Evolutionary conservation across 371 early-diverging fungal species (phyloP), one percentile per base, ranked within the genome.

Genomic region (Entomophthora muscae): DNA sequence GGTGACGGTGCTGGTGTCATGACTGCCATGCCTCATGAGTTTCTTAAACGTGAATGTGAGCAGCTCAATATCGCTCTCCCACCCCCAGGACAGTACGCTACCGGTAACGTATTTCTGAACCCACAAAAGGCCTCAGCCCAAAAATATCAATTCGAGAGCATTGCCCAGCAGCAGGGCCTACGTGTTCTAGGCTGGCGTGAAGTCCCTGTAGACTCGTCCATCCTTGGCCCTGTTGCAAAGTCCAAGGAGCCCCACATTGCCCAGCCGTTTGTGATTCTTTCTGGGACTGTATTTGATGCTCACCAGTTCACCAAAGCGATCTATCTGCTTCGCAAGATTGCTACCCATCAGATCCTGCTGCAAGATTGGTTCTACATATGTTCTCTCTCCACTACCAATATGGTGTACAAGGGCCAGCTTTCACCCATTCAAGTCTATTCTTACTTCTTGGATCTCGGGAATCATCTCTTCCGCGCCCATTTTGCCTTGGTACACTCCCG

Each of bases 401-500:
- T 97, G 64, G 83, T 91, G 57, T 97, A 95, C 79, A 97, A 97
- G 80, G 98, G 95, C 32, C 88, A 89, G 70, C 81, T 95, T 33
- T 82, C 91, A 5, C 95, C 98, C 12, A 81, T 80, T n/a, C 94
- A 97, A 70, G 92, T 97, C 1, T 92, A 88, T 70, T 73, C 78
- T 54, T 97, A 93, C 76, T 97, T 87, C 70, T 73, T 81, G 63
- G 98, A 97, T 76, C 75, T 97, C 52, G 77, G 77, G 64, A 88
- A 93, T 70, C 77, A 80, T 62, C 76, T 74, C 52, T 95, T 83
- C 72, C 75, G 76, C 61, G 83, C 90, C 53, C 91, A 93, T 69
- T 97, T 95, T 83, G 89, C 91, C 12, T 75, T 97, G 53, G 98
- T 97, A 52, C 98, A 97, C 75, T 94, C 95, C 51, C 85, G 98